A percentile compares a stretch with the other conserved stretches of the same genome.
Evolutionary conservation across 495 filamentous ascomycete species (phyloP).

Genomic region (Talaromyces ruber): DNA sequence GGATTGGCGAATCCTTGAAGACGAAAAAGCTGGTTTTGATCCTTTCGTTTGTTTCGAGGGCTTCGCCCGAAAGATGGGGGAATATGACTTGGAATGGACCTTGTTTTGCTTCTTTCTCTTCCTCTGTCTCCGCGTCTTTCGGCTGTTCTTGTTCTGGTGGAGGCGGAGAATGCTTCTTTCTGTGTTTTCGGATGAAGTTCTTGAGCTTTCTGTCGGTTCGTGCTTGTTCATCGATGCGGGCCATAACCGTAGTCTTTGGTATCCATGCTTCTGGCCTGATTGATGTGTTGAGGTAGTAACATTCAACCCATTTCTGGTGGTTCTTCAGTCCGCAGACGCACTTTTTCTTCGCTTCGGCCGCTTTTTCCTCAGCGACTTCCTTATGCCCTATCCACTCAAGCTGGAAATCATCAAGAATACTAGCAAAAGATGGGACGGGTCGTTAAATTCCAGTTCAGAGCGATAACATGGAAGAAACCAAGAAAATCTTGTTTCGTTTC

Average conservation of each 20-base stretch:
- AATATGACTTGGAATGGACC: too few species aligned
- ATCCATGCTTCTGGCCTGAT: neutral
- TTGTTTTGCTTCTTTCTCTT: too few species aligned
- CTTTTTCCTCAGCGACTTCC: neutral
- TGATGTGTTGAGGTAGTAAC: neutral
- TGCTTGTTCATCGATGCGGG: neutral
- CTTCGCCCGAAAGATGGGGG: too few species aligned
- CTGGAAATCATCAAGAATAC: neutral
- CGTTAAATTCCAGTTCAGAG: neutral
- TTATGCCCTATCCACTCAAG: neutral
- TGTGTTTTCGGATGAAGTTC: neutral
- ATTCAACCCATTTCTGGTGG: neutral
- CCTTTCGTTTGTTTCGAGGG: too few species aligned
- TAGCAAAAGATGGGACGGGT: neutral
- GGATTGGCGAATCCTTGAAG: too few species aligned
- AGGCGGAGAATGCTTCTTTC: neutral
- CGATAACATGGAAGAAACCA: too few species aligned
- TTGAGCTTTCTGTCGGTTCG: neutral
- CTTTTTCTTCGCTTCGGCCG: neutral
- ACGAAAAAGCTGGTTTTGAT: too few species aligned
- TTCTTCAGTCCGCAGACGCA: neutral
- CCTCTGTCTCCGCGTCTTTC: too few species aligned
- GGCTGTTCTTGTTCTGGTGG: too few species aligned
- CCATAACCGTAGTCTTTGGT: neutral
- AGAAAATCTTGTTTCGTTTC: too few species aligned